Conservation (phyloP, 2,329 filamentous ascomycete genomes). For the Ilyonectria robusta region DNA sequence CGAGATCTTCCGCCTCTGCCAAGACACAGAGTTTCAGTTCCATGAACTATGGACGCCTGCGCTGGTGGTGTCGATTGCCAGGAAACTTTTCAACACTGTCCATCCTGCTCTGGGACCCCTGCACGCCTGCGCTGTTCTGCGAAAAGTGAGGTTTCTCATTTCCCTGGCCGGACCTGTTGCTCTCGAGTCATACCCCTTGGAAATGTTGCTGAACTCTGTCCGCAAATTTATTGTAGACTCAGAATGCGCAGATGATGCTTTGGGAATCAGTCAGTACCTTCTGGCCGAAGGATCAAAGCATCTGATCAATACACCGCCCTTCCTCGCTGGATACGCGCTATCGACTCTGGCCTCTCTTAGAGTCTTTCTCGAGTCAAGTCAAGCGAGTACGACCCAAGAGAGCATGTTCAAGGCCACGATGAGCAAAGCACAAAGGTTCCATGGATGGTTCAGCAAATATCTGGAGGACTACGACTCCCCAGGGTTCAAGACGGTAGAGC, state of each 20-base stretch:
- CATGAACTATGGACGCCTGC: slow-evolving; percentile 81
- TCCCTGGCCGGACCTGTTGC: slow-evolving; percentile 81
- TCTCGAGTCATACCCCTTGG: slow-evolving; percentile 84
- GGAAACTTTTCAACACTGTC: slow-evolving; percentile 84
- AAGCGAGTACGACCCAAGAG: slow-evolving; percentile 87
- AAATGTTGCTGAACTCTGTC: slow-evolving; percentile 89
- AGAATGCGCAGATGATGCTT: slow-evolving; percentile 90
- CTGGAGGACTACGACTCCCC: slow-evolving; percentile 74
- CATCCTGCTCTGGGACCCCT: slow-evolving; percentile 88
- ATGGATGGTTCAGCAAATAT: slow-evolving; percentile 82
- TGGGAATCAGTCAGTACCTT: slow-evolving; percentile 90
- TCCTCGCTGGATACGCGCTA: slow-evolving; percentile 84
- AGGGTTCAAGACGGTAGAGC: slow-evolving; percentile 62
- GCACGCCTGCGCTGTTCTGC: slow-evolving; percentile 87
- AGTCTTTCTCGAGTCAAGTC: slow-evolving; percentile 80
- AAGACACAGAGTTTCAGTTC: slow-evolving; percentile 76
- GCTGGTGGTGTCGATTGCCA: slow-evolving; percentile 79
- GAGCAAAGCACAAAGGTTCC: slow-evolving; percentile 81
- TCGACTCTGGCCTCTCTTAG: slow-evolving; percentile 85
- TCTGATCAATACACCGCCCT: slow-evolving; percentile 77
- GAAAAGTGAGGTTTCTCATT: slow-evolving; percentile 87
- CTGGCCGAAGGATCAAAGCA: slow-evolving; percentile 77
- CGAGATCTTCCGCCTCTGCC: slow-evolving; percentile 84
- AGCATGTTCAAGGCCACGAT: slow-evolving; percentile 85
- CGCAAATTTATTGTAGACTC: slow-evolving; percentile 84